These are phyloP conservation scores for Dictyostelium capitatum DNA, from an alignment of 78 protist genomes.

Conservation along the genomic window DNA sequence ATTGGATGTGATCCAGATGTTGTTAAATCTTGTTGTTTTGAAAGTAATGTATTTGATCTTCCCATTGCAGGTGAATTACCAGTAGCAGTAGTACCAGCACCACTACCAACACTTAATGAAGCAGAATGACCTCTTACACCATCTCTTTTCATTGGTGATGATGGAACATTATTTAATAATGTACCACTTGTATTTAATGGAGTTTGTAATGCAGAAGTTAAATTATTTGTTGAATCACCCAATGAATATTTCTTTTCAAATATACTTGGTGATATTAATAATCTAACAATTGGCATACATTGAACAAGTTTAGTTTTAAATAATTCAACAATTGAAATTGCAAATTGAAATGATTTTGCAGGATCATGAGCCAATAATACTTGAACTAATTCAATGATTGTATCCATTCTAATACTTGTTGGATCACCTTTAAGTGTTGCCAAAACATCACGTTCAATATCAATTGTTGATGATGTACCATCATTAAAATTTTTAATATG, in stretches of 20 bases:
- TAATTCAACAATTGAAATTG: conserved; percentile 31
- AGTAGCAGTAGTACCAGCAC: background rate
- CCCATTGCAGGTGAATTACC: conserved; percentile 16
- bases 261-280: conserved; percentile 44
- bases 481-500: conserved; percentile 55
- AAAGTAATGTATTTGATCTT: background rate
- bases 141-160: background rate
- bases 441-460: conserved; percentile 58
- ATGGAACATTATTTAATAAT: background rate
- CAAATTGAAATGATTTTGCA: conserved; percentile 43
- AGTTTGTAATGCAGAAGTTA: background rate
- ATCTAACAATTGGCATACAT: conserved; percentile 35
- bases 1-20: background rate
- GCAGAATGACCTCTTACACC: background rate
- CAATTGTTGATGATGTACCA: conserved; percentile 32
- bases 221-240: background rate
- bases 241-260: conserved; percentile 34
- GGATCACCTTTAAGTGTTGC: conserved; percentile 39
- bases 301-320: conserved; percentile 38
- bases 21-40: background rate
- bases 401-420: conserved; percentile 53
- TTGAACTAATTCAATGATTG: conserved; percentile 30
- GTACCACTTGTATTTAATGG: background rate
- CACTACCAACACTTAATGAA: background rate
- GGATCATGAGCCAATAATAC: conserved; percentile 39